These are phyloP conservation scores for Verticillium alfalfae DNA, from an alignment of 2,329 filamentous ascomycete genomes.

Conservation along the genomic window DNA sequence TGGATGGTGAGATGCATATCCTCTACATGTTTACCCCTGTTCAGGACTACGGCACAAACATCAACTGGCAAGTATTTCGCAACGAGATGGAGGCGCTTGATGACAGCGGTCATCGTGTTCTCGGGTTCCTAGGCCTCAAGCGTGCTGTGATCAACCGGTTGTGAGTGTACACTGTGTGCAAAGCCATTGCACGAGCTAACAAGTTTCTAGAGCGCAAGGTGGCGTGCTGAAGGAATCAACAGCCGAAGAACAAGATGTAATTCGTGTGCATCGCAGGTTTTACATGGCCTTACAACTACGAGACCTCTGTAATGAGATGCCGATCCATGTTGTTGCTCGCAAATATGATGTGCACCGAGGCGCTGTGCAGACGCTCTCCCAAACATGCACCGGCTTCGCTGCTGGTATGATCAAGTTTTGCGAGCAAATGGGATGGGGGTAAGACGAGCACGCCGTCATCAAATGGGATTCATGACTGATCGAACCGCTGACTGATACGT, in stretches of 20 bases:
- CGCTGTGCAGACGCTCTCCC: conserved; percentile 64
- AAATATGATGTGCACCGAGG: conserved; percentile 69
- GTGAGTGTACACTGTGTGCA: conserved; percentile 30
- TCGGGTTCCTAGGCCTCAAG: conserved; percentile 63
- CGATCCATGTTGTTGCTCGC: conserved; percentile 61
- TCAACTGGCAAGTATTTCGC: conserved; percentile 70
- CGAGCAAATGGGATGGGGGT: conserved; percentile 69
- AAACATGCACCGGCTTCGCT: conserved; percentile 73
- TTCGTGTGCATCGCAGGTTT: conserved; percentile 64
- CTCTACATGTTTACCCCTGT: conserved; percentile 74
- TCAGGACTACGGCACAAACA: conserved; percentile 45
- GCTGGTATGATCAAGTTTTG: conserved; percentile 78
- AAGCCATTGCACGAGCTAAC: neutral
- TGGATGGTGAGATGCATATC: conserved; percentile 77
- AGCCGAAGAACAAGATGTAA: conserved; percentile 51
- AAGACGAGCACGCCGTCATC: conserved; percentile 13
- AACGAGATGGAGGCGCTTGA: conserved; percentile 66
- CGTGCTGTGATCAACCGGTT: conserved; percentile 62
- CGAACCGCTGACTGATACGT: conserved; percentile 3
- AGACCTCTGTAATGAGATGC: conserved; percentile 71
- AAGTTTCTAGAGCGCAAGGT: conserved; percentile 54
- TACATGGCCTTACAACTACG: conserved; percentile 74
- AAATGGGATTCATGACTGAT: neutral
- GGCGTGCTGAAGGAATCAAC: conserved; percentile 59
- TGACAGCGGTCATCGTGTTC: conserved; percentile 64